Percentiles rank a stretch among this genome's conserved stretches.
Conservation (phyloP, 1,139 yeast species). For the Suhomyces bolitotheri region DNA sequence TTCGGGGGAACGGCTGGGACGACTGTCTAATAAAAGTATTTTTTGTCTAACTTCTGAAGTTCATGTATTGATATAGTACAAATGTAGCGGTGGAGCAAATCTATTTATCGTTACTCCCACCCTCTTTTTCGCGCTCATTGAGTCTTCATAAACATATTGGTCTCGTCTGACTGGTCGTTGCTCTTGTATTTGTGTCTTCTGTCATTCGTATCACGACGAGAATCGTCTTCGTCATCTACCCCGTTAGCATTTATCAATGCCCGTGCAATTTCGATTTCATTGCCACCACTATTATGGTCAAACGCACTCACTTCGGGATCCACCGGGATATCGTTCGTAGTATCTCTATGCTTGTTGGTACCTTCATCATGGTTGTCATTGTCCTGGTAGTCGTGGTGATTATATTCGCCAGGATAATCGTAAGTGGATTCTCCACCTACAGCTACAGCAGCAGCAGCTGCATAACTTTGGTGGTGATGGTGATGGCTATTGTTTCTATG, state of each 20-base stretch:
- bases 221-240: slow-evolving; percentile 20
- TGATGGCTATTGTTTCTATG: slow-evolving; percentile 9
- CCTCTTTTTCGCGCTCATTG: too few species aligned
- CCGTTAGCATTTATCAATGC: slow-evolving; percentile 65
- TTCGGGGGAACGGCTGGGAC: slow-evolving; percentile 17
- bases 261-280: slow-evolving; percentile 65
- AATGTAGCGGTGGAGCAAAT: too few species aligned
- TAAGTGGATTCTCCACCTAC: slow-evolving; percentile 25
- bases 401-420: slow-evolving; percentile 27
- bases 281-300: slow-evolving; percentile 47
- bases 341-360: slow-evolving; percentile 13
- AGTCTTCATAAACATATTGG: slow-evolving; percentile 33
- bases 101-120: too few species aligned
- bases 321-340: slow-evolving; percentile 41
- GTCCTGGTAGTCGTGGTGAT: slow-evolving; percentile 18
- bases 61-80: too few species aligned
- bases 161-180: slow-evolving; percentile 19
- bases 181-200: slow-evolving; percentile 9
- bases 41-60: too few species aligned
- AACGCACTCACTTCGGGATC: slow-evolving; percentile 62
- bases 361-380: slow-evolving; percentile 3
- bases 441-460: slow-evolving; percentile 48
- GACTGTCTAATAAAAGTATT: too few species aligned
- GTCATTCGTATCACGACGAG: slow-evolving; percentile 1
- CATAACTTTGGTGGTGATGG: slow-evolving; percentile 29